Evolutionary conservation across 2,329 filamentous ascomycete genomes (phyloP).

Genomic region (Beauveria bassiana): DNA sequence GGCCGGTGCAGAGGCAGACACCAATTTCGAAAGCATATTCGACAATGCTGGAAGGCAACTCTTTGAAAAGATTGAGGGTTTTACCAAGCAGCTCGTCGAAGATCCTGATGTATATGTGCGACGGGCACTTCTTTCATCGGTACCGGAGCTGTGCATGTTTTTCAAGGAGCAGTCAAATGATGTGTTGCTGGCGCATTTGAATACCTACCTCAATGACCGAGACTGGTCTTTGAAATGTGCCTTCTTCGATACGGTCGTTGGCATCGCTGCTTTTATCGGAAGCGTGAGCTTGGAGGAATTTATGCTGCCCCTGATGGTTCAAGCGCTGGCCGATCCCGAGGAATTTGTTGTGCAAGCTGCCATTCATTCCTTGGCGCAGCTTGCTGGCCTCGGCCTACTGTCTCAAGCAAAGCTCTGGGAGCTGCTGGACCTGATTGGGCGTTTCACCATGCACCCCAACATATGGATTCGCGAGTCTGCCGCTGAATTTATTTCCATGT

Average conservation of each 20-base stretch:
- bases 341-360: conserved; percentile 91
- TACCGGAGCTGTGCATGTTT: conserved; percentile 87
- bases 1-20: conserved; percentile 56
- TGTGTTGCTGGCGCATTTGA: conserved; percentile 90
- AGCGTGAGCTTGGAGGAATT: conserved; percentile 88
- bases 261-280: conserved; percentile 84
- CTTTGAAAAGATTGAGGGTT: conserved; percentile 73
- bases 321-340: conserved; percentile 85
- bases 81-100: conserved; percentile 84
- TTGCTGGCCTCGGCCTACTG: conserved; percentile 81
- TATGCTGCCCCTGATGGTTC: conserved; percentile 90
- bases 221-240: conserved; percentile 97
- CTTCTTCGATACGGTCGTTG: conserved; percentile 92
- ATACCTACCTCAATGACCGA: conserved; percentile 92
- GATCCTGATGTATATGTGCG: conserved; percentile 80
- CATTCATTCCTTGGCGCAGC: conserved; percentile 76
- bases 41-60: conserved; percentile 81
- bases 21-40: conserved; percentile 74
- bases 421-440: conserved; percentile 70
- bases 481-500: conserved; percentile 71
- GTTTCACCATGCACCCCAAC: conserved; percentile 91
- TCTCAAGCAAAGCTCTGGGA: conserved; percentile 83
- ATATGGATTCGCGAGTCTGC: conserved; percentile 91
- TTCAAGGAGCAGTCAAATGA: conserved; percentile 92
- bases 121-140: conserved; percentile 83